Percentiles rank a stretch among this genome's conserved stretches.
These are phyloP conservation scores for Aspergillus ochraceoroseus DNA, from an alignment of 2,329 filamentous ascomycete species.

Conservation along the genomic window DNA sequence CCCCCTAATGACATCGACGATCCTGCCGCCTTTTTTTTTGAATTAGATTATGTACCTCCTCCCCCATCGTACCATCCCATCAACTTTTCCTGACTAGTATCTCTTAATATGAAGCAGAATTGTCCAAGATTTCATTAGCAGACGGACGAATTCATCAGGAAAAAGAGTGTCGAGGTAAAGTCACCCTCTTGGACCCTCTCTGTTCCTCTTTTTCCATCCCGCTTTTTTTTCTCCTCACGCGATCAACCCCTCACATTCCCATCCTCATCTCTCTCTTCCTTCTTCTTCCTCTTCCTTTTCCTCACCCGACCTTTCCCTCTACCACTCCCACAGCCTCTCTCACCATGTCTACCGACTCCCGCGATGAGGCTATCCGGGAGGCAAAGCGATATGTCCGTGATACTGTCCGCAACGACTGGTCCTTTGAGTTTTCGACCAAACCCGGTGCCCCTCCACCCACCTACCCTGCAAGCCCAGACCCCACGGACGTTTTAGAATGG, in stretches of 20 bases:
- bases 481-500: constrained; percentile 32
- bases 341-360: constrained; percentile 27
- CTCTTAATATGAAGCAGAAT: too few relatives aligned
- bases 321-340: background rate
- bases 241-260: constrained; percentile 19
- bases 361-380: constrained; percentile 40
- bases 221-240: constrained; percentile 10
- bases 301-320: background rate
- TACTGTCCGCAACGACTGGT: constrained; percentile 43
- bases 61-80: too few relatives aligned
- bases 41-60: background rate
- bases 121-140: background rate
- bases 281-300: background rate
- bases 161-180: too few relatives aligned
- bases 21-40: constrained; percentile 5
- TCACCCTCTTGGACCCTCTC: too few relatives aligned
- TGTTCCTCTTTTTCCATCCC: background rate
- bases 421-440: constrained; percentile 29
- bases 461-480: constrained; percentile 23
- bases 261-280: background rate
- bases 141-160: too few relatives aligned
- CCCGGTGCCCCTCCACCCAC: constrained; percentile 19
- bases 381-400: constrained; percentile 41
- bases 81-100: background rate
- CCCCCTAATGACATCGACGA: constrained; percentile 7